Conservation (phyloP, 495 filamentous ascomycete species). For the Hypoxylon crocopeplum region DNA sequence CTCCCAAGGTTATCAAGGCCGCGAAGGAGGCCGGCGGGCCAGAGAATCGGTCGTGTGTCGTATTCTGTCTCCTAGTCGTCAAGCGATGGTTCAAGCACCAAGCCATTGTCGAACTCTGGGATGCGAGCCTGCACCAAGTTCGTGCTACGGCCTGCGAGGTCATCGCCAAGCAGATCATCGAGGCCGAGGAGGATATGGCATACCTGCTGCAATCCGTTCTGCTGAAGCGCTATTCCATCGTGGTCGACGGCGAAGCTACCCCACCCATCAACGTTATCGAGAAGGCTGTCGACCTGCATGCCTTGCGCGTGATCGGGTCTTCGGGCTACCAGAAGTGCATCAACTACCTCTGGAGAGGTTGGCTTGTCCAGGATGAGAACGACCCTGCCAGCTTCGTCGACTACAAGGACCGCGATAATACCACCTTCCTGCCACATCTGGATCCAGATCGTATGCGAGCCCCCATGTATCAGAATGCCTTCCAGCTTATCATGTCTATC, state of each 20-base stretch:
- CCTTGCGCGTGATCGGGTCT: conserved; percentile 82
- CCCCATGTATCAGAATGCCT: conserved; percentile 88
- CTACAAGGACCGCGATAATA: conserved; percentile 78
- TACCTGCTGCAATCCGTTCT: conserved; percentile 81
- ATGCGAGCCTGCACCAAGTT: conserved; percentile 80
- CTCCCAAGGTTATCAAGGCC: conserved; percentile 74
- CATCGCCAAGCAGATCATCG: conserved; percentile 93
- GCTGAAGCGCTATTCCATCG: conserved; percentile 89
- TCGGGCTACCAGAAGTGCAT: conserved; percentile 96
- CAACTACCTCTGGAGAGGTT: conserved; percentile 89
- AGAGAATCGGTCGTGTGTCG: conserved; percentile 77
- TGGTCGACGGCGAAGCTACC: conserved; percentile 73
- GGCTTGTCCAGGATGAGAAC: conserved; percentile 92
- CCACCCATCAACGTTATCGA: conserved; percentile 85
- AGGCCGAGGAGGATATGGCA: conserved; percentile 75
- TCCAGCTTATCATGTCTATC: conserved; percentile 84
- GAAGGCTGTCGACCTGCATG: conserved; percentile 90
- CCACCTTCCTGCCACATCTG: conserved; percentile 77
- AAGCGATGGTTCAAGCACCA: conserved; percentile 91
- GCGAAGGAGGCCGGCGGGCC: conserved; percentile 80
- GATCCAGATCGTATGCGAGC: conserved; percentile 94
- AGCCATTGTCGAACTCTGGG: conserved; percentile 83
- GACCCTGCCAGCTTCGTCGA: conserved; percentile 86
- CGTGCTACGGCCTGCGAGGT: conserved; percentile 89
- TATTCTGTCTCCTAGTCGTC: conserved; percentile 84